Base-by-base conservation (phyloP, 108 stramenopile species). In the Aurantiochytrium sp. region DNA sequence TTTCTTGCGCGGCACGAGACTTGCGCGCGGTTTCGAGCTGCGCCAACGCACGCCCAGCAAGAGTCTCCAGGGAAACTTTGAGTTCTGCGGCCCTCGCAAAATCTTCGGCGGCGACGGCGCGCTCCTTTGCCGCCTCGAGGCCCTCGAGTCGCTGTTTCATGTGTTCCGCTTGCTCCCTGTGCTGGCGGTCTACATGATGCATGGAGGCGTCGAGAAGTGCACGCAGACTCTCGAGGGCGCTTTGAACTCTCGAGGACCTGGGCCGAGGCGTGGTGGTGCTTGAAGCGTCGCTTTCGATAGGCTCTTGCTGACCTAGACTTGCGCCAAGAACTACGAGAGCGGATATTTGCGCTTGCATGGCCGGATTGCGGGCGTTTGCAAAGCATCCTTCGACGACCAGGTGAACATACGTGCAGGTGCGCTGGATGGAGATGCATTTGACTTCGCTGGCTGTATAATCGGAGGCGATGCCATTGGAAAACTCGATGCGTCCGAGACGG, bases 61-160 rank as follows among this genome's bases (percentile, higher is more conserved):
- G 42, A 18, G 64, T 69, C 42, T 69, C 35, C 14, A 69, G 42
- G 14, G 64, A 69, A 3, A 69, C 64, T 18, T 83, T 83, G 49
- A 83, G 76, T 35, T 83, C 76, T 0, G 76, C 76, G 6, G 76
- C 76, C 10, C 76, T 43, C 23, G 76, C 76, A 28, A 83, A 83
- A 23, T 83, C 76, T 53, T 83, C 76, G 14, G 45, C 49, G 51
- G 76, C 76, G 16, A 83, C 76, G 0, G 76, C 76, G 49, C 45
- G 76, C n/a, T 83, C 76, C 51, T 83, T 83, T 6, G 76, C 76
- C n/a, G 45, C 25, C 45, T 53, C 76, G 23, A 83, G 76, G 76
- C 51, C 28, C 4, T 83, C 51, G 25, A 83, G n/a, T 21, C 76
- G 76, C 51, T 83, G 76, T 35, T 35, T 53, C 51, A 83, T 53